A percentile compares a stretch with the other conserved stretches of the same genome.
Evolutionary conservation across 2,329 filamentous ascomycete genomes (phyloP).

Genomic region (Amauroascus verrucosus): DNA sequence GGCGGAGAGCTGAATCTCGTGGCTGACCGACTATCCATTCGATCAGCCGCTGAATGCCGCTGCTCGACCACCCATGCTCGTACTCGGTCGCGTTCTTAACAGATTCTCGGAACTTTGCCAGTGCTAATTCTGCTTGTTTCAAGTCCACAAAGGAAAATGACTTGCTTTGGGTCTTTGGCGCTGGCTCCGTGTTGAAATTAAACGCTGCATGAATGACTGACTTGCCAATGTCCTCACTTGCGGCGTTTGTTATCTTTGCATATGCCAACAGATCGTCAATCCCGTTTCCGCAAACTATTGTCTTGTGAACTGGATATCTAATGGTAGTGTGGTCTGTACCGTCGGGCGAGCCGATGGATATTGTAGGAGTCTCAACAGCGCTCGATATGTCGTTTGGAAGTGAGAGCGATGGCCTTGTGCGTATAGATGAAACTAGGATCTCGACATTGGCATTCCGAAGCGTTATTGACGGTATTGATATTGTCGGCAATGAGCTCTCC

Average conservation of each 20-base stretch:
- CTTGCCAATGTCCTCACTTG: slow-evolving; percentile 23
- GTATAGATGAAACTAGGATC: slow-evolving; percentile 47
- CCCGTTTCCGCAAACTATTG: slow-evolving; percentile 63
- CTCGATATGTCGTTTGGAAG: slow-evolving; percentile 46
- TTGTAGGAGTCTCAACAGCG: slow-evolving; percentile 60
- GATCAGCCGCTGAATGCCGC: slow-evolving; percentile 55
- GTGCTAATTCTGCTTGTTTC: slow-evolving; percentile 49
- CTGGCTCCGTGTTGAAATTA: slow-evolving; percentile 40
- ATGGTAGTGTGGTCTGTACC: slow-evolving; percentile 57
- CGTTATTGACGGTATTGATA: slow-evolving; percentile 47
- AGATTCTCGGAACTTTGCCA: slow-evolving; percentile 58
- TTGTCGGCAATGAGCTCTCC: slow-evolving; percentile 44
- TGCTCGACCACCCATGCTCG: slow-evolving; percentile 62
- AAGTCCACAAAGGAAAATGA: slow-evolving; percentile 51
- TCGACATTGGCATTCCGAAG: slow-evolving; percentile 50
- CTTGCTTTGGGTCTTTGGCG: slow-evolving; percentile 25
- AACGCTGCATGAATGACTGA: slow-evolving; percentile 29
- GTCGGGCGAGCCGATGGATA: slow-evolving; percentile 58
- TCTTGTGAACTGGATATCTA: slow-evolving; percentile 73
- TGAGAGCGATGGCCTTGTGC: slow-evolving; percentile 40
- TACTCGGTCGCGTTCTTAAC: slow-evolving; percentile 60
- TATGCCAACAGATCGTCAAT: slow-evolving; percentile 50
- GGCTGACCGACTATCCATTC: slow-evolving; percentile 52
- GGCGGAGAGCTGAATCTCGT: slow-evolving; percentile 46
- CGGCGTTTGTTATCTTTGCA: slow-evolving; percentile 24